These are phyloP conservation scores for Exserohilum rostratum DNA, from an alignment of 2,329 filamentous ascomycete species.

Conservation along the genomic window DNA sequence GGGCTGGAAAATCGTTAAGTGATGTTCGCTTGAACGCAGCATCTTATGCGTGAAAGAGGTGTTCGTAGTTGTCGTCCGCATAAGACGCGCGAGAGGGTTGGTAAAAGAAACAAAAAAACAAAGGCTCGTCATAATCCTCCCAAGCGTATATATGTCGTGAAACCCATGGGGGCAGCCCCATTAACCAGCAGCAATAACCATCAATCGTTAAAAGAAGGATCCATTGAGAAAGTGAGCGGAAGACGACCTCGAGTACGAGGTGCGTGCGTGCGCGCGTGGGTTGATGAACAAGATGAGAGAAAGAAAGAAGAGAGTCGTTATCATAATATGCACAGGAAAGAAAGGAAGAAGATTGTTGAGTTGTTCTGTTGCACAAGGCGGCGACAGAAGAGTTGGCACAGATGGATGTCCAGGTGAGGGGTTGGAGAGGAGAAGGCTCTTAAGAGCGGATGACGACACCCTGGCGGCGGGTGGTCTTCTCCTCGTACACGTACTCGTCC, in stretches of 20 bases:
- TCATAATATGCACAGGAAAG: slow-evolving; percentile 41
- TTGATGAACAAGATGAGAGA: slow-evolving; percentile 12
- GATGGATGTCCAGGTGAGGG: slow-evolving; percentile 8
- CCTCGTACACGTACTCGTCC: slow-evolving; percentile 63
- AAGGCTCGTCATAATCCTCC: too few species aligned
- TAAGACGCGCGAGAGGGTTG: neutral
- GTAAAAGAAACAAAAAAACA: neutral
- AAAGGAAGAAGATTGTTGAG: slow-evolving; percentile 7
- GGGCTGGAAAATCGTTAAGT: neutral
- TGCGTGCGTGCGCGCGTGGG: neutral
- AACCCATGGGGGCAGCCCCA: slow-evolving; percentile 8
- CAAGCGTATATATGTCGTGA: too few species aligned
- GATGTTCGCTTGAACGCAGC: neutral
- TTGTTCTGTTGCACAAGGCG: neutral
- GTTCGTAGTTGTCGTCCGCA: too few species aligned
- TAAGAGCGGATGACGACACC: slow-evolving; percentile 53
- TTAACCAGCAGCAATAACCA: slow-evolving; percentile 28
- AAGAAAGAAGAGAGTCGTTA: slow-evolving; percentile 28
- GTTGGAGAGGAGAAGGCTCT: neutral
- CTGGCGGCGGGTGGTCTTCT: slow-evolving; percentile 55
- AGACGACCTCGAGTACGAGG: neutral
- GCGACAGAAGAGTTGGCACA: neutral
- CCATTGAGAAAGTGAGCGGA: slow-evolving; percentile 5
- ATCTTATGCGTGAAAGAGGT: too few species aligned
- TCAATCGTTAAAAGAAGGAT: slow-evolving; percentile 4